Conservation (phyloP, 257 asterid species). For the Nicotiana knightiana region DNA sequence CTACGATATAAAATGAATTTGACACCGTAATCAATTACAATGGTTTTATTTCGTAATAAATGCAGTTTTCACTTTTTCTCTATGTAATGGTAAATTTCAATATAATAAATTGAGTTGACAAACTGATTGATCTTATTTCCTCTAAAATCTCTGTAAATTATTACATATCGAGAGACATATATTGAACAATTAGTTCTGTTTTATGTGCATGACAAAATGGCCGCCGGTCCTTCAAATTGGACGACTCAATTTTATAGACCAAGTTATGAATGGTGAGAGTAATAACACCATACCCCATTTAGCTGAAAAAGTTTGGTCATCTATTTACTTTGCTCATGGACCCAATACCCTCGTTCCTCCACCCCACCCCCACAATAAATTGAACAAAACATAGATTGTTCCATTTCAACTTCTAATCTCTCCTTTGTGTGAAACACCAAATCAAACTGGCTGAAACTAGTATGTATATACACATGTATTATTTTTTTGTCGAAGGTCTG, state of each 20-base stretch:
- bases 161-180: no score
- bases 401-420: background rate
- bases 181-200: no score
- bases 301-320: slow-evolving; percentile 2
- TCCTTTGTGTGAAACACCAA: background rate
- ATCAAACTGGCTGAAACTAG: background rate
- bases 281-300: background rate
- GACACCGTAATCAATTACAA: background rate
- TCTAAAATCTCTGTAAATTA: background rate
- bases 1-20: background rate
- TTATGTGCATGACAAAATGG: background rate
- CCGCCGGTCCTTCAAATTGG: background rate
- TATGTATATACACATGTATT: no score
- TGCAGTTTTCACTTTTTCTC: no score
- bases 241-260: background rate
- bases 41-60: background rate
- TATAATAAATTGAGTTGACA: no score
- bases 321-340: background rate
- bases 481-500: no score
- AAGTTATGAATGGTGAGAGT: background rate
- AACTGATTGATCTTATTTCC: background rate
- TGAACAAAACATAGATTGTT: background rate
- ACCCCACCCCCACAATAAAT: background rate
- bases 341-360: background rate
- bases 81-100: no score